Evolutionary conservation across 2,329 filamentous ascomycete species (phyloP), one percentile per base, ranked within the genome.

Genomic region (Cyphellophora attinorum): DNA sequence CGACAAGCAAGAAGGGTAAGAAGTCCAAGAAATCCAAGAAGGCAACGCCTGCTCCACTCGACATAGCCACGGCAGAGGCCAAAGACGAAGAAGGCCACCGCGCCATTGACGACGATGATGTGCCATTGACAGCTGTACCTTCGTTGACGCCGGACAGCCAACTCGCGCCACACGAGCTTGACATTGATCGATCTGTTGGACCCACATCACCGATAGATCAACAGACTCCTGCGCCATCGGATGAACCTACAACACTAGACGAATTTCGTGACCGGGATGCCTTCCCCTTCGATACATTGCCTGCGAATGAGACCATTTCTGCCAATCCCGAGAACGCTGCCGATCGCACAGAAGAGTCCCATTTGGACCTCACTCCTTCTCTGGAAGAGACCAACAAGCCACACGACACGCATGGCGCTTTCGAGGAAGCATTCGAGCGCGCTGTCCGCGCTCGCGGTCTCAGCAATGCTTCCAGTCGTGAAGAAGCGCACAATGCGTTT

Each of bases 361-460:
- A 11, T 13, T 29, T 12, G 16, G 19, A 25, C 8, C 21, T 8
- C 21, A 25, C 21, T 8, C 21, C 21, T 8, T 8, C 21, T 6
- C 8, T 13, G 13, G 27, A 15, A 8, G 15, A 29, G 13, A 8
- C 13, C 15, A 15, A 29, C 27, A 29, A n/a, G 21, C 19, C 4
- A 25, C n/a, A 13, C 19, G 14, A 34, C 29, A 17, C 30, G 13
- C 27, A 33, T 15, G 33, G 36, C 17, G 37, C 46, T 13, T 37
- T 48, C 23, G 46, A 47, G 13, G 27, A 41, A 29, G 44, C 46
- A 6, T 47, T 48, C 19, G 40, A 39, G 25, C 31, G 37, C 6
- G 46, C 46, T 14, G 31, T 48, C 10, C 18, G 34, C 11, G 34
- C 44, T 19, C 33, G 46, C 19, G 46, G 46, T 14, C 29, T 48